Evolutionary conservation across 192 early-diverging fungal species (phyloP), one percentile per base, ranked within the genome.

Genomic region (Spizellomyces punctatus): DNA sequence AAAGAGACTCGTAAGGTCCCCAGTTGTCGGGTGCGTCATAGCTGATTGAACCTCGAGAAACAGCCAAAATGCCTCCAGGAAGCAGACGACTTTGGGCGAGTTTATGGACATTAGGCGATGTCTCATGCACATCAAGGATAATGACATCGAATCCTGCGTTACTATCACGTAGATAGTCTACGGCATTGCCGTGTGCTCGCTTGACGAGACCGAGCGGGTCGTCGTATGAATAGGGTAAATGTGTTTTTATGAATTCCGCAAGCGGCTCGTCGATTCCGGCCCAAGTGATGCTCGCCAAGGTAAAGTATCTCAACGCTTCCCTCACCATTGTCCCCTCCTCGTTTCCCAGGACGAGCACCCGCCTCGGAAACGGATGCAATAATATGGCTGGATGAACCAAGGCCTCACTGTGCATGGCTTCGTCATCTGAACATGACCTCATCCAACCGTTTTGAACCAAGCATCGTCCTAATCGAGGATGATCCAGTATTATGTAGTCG

Each of bases 331-430:
- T 12, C 8, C 48, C 48, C 14, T 63, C 69, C 9, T 48, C 22
- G 7, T 61, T 61, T 17, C 69, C 69, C 2, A 71, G 17, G 12
- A 71, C 49, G 10, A 71, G 60, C 14, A 63, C 61, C 8, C 60
- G 58, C 0, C 61, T 45, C 22, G 69, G 61, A 52, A 19, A 43
- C 19, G 69, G 69, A 42, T 71, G 69, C 27, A 71, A 12, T 12
- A 71, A 14, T 16, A 71, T 5, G 10, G 69, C 58, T 12, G 69
- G 60, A 43, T 71, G 69, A 2, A 71, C 50, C 9, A 71, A 61
- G 0, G 69, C 14, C 54, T 71, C 69, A 43, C 48, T 17, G 52
- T 63, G 69, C n/a, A 42, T 14, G 10, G 60, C 46, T 14, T 71
- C 61, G 27, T 71, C 69, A 2, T n/a, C 19, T n/a, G 69, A 52